Base-by-base conservation (phyloP, 129 eudicot species). In the Tagetes erecta region DNA sequence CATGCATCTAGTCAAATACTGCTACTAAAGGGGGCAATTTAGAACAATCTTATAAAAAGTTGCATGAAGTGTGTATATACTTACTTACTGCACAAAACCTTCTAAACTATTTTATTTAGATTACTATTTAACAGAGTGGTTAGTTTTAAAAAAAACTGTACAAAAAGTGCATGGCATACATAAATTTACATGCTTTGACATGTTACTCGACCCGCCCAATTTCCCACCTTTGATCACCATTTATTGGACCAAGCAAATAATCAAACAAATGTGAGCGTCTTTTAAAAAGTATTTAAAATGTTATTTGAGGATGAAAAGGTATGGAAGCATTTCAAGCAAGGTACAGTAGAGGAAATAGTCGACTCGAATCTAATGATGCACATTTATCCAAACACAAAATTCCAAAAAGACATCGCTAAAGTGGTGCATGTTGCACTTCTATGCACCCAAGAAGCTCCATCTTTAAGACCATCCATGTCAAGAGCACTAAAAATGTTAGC, bases 381-480 rank as follows among this genome's bases (percentile, higher is more conserved):
- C 27, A 77, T 63, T 47, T 68, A 77, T 60, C 83, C 80, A 20
- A 76, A 68, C 46, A 39, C 8, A 63, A 42, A 47, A 57, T 67
- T 75, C 66, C 81, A 76, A 53, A 74, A 64, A 0, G 91, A 86
- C 35, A 74, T 76, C 3, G 2, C 69, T 42, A 84, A 85, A 70
- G 92, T 83, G 64, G 85, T 86, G 73, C 97, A 92, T 12, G 70
- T 92, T 67, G 96, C 87, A 50, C 96, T 92, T 53, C 80, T 89
- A 53, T 92, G 97, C 91, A 83, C 84, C 59, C 97, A 92, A 84
- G 96, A 92, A 78, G 81, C 75, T 65, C 80, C 91, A 6, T 70
- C 87, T 8, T 72, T 92, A 65, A 80, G 97, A 76, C 97, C 97
- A 41, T 59, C 92, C 12, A 88, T 89, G 96, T 85, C 96, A 8